Conservation (phyloP, 768 basidiomycete genomes). For the Pisolithus microcarpus region DNA sequence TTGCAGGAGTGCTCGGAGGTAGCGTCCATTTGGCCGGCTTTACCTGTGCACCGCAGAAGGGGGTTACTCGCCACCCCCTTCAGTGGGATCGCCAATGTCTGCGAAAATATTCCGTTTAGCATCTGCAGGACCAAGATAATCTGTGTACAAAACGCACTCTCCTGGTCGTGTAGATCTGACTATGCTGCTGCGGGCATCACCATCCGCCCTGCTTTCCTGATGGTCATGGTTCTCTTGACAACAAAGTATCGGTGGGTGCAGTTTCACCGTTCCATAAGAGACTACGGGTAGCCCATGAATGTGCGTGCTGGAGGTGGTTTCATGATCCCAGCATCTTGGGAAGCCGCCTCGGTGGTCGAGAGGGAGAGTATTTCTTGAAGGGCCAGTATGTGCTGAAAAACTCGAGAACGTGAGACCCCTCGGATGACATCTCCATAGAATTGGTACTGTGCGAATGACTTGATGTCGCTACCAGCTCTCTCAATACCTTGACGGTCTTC, state of each 20-base stretch:
- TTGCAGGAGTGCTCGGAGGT: constrained; percentile 6
- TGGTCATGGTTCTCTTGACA: constrained; percentile 33
- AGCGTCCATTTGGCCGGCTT: constrained; percentile 21
- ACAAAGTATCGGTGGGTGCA: constrained; percentile 35
- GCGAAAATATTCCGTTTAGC: constrained; percentile 17
- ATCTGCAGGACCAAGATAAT: constrained; percentile 15
- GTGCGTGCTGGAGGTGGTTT: constrained; percentile 33
- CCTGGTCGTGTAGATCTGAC: constrained; percentile 32
- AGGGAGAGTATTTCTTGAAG: constrained; percentile 56
- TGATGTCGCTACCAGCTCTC: no score
- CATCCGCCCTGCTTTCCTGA: constrained; percentile 24
- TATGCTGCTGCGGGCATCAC: no score
- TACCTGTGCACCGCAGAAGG: constrained; percentile 33
- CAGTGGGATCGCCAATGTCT: constrained; percentile 11
- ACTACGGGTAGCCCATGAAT: constrained; percentile 32
- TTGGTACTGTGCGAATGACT: no score
- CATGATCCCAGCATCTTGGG: constrained; percentile 20
- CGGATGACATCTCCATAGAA: no score
- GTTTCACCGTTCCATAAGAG: constrained; percentile 10
- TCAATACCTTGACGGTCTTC: no score
- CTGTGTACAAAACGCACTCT: constrained; percentile 54
- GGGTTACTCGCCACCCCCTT: constrained; percentile 21
- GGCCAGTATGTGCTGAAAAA: constrained; percentile 27
- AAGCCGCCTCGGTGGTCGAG: constrained; percentile 47
- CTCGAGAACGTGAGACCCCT: constrained; percentile 3